A percentile compares a stretch with the other conserved stretches of the same genome.
phyloP scores from a whole-genome alignment of 129 eudicot species.

The Lonicera japonica region DNA sequence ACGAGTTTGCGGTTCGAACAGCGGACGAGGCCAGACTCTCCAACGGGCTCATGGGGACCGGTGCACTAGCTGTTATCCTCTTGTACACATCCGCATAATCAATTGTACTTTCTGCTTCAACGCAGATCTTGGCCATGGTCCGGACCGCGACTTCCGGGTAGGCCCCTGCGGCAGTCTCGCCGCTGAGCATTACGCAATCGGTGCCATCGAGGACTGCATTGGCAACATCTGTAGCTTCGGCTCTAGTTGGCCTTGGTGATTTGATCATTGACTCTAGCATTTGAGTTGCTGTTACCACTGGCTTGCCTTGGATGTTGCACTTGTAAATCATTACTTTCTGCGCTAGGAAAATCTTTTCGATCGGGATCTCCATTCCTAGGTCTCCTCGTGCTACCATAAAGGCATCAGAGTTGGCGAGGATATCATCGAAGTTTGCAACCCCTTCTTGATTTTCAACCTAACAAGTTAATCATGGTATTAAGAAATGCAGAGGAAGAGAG shows the following conservation, averaged over 20 bases:
- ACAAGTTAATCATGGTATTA: neutral
- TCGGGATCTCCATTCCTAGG: slow-evolving; percentile 74
- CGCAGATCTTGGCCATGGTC: slow-evolving; percentile 69
- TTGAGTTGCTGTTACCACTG: slow-evolving; percentile 77
- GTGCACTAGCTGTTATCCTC: slow-evolving; percentile 51
- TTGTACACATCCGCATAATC: slow-evolving; percentile 52
- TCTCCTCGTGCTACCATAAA: slow-evolving; percentile 81
- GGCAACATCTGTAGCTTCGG: neutral
- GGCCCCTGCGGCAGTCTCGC: slow-evolving; percentile 63
- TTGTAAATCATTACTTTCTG: slow-evolving; percentile 70
- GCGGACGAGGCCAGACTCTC: slow-evolving; percentile 70
- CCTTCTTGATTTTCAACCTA: slow-evolving; percentile 85
- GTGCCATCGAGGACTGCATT: too few relatives aligned
- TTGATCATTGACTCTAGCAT: slow-evolving; percentile 35
- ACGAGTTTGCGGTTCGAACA: slow-evolving; percentile 50
- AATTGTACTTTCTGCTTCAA: slow-evolving; percentile 65
- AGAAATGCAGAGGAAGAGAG: neutral
- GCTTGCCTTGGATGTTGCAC: slow-evolving; percentile 69
- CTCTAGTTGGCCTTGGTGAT: too few relatives aligned
- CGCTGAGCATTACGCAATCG: too few relatives aligned
- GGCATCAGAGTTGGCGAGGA: slow-evolving; percentile 65
- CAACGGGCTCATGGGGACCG: slow-evolving; percentile 70
- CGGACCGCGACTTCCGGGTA: slow-evolving; percentile 69
- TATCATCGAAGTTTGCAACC: slow-evolving; percentile 74
- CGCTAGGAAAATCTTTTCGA: slow-evolving; percentile 70